Evolutionary conservation across 1,139 yeast species (phyloP), one percentile per base, ranked within the genome.

Genomic region (Scheffersomyces illinoinensis): DNA sequence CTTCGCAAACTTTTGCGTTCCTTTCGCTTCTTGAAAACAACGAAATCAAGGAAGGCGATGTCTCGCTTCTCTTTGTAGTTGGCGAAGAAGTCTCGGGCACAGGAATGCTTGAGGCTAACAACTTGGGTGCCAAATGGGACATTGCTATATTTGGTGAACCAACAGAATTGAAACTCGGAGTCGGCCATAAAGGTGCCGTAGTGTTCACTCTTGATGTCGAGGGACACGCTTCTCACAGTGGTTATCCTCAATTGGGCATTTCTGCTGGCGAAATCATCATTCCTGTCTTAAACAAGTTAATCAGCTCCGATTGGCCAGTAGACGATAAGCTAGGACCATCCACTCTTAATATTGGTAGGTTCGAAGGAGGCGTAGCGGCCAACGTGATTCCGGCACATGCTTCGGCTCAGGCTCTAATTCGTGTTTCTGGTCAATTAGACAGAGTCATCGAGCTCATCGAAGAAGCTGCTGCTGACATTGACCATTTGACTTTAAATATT

Each of bases 121-220:
- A 72, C 52, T 67, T 85, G 54, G 79, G 78, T 39, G 82, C 81
- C 14, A 68, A 71, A 2, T 89, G 91, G 91, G 85, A 84, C 6
- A 67, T 82, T 4, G 92, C 84, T 24, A 81, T 89, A 53, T 88
- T 88, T 71, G 93, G 93, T 17, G 93, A 89, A 68, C 93, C 93
- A 20, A 88, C 93, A 0, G 92, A 88, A 64, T 76, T 83, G 68
- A 87, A 86, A 66, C 76, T 89, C 24, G 91, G 90, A 2, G 84
- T 84, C 6, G 93, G 93, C 10, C 93, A 89, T 67, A 89, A 89
- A 68, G 89, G 93, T 66, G 69, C 76, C 61, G 76, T 77, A 64
- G 58, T 73, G 64, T 73, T 85, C 59, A 68, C 76, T 46, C 65
- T 87, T 50, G 64, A 70, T 43, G 86, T 84, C 24, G 66, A 72